phyloP scores from a whole-genome alignment of 108 stramenopile species.

The Cyclotella atomus region DNA sequence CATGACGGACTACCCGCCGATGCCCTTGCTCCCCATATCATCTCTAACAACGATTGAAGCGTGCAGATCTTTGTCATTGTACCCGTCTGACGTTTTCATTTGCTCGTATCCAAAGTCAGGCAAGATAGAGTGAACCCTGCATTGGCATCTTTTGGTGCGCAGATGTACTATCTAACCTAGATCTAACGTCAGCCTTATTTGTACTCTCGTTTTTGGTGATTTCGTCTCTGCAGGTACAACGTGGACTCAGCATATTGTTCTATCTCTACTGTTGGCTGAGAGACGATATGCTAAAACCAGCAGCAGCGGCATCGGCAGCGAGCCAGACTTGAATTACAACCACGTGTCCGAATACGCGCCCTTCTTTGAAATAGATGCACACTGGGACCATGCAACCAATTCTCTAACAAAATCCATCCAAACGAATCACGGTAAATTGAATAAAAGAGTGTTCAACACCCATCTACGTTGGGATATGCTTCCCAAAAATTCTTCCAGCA shows the following conservation, averaged over 20 bases:
- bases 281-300: not conserved
- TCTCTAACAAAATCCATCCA: slow-evolving; percentile 16
- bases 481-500: too few species aligned
- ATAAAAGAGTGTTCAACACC: slow-evolving; percentile 70
- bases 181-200: too few species aligned
- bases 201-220: too few species aligned
- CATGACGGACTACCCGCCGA: slow-evolving; percentile 31
- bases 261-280: slow-evolving; percentile 51
- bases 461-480: slow-evolving; percentile 70
- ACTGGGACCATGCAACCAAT: slow-evolving; percentile 39
- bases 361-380: slow-evolving; percentile 70
- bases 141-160: too few species aligned
- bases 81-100: slow-evolving; percentile 56
- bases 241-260: slow-evolving; percentile 77
- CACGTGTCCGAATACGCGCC: slow-evolving; percentile 75
- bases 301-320: not conserved
- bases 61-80: slow-evolving; percentile 40
- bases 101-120: slow-evolving; percentile 75
- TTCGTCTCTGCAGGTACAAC: slow-evolving; percentile 83
- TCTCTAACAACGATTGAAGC: slow-evolving; percentile 46
- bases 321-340: slow-evolving; percentile 7
- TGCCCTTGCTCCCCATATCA: slow-evolving; percentile 62
- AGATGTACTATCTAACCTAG: too few species aligned
- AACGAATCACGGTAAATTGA: slow-evolving; percentile 35
- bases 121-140: too few species aligned